phyloP scores from a whole-genome alignment of 371 early-diverging fungal genomes.

The Mucor mucedo region DNA sequence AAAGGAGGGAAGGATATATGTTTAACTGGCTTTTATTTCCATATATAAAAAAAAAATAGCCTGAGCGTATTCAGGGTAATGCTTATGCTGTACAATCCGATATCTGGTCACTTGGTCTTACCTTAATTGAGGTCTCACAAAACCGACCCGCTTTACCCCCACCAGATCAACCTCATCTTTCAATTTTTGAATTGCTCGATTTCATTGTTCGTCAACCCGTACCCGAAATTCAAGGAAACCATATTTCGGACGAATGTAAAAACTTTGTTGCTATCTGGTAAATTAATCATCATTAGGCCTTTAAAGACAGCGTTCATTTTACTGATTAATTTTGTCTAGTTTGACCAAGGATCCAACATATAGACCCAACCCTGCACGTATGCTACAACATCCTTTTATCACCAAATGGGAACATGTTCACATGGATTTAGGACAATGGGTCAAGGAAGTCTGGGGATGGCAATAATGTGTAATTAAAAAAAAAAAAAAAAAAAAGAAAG shows the following conservation, averaged over 20 bases:
- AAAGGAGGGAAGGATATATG: not conserved
- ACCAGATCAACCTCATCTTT: constrained; percentile 64
- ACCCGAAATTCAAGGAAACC: constrained; percentile 71
- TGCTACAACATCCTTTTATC: constrained; percentile 73
- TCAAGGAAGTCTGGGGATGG: constrained; percentile 66
- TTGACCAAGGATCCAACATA: constrained; percentile 79
- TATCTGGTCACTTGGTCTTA: constrained; percentile 94
- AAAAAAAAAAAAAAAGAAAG: not conserved
- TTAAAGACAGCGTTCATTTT: no score
- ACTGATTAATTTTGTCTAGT: constrained; percentile 22
- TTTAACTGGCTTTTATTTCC: not conserved
- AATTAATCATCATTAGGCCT: constrained; percentile 1
- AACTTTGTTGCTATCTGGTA: constrained; percentile 82
- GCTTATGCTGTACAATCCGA: constrained; percentile 92
- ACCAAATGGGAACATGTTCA: constrained; percentile 52
- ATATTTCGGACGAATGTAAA: constrained; percentile 71
- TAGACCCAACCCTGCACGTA: constrained; percentile 79
- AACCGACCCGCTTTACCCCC: constrained; percentile 89
- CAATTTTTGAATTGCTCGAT: constrained; percentile 90
- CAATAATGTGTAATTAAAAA: constrained; percentile 8
- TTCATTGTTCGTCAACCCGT: constrained; percentile 90
- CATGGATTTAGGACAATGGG: constrained; percentile 56
- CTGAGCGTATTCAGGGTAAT: constrained; percentile 95
- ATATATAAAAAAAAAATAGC: constrained; percentile 52
- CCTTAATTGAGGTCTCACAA: constrained; percentile 91